These are phyloP conservation scores for Naematelia aurantialba DNA, from an alignment of 768 basidiomycete genomes.

Conservation along the genomic window DNA sequence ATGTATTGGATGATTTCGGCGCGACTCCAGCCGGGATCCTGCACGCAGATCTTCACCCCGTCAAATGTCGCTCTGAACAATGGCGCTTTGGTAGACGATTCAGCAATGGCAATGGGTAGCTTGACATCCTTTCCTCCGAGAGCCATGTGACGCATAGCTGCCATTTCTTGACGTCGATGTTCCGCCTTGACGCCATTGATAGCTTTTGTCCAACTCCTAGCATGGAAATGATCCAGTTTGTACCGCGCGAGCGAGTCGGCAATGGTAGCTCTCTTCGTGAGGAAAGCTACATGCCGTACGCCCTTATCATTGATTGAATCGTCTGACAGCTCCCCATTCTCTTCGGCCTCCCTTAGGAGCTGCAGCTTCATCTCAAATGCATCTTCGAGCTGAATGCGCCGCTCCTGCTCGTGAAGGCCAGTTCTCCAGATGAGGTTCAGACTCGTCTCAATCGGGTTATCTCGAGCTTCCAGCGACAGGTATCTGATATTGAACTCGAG, in stretches of 20 bases:
- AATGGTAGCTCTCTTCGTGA: slow-evolving; percentile 54
- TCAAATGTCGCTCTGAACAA: slow-evolving; percentile 66
- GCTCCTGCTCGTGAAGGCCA: slow-evolving; percentile 67
- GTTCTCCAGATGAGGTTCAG: slow-evolving; percentile 70
- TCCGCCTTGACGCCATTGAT: slow-evolving; percentile 55
- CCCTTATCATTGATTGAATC: neutral
- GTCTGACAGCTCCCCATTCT: slow-evolving; percentile 4
- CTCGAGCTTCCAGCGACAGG: slow-evolving; percentile 71
- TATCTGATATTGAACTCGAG: slow-evolving; percentile 61
- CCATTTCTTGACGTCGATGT: slow-evolving; percentile 58
- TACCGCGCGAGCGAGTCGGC: slow-evolving; percentile 67
- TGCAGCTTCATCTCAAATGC: slow-evolving; percentile 78
- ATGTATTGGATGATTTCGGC: slow-evolving; percentile 53
- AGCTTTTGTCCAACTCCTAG: slow-evolving; percentile 68
- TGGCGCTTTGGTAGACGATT: slow-evolving; percentile 56
- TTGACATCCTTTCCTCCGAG: slow-evolving; percentile 19
- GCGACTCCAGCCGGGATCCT: slow-evolving; percentile 61
- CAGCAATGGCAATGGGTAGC: slow-evolving; percentile 50
- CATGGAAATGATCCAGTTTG: slow-evolving; percentile 66
- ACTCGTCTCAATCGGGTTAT: slow-evolving; percentile 76
- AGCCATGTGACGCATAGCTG: slow-evolving; percentile 55
- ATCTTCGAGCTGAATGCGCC: slow-evolving; percentile 69
- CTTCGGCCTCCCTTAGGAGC: slow-evolving; percentile 49
- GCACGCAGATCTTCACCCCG: slow-evolving; percentile 59
- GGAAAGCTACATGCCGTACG: neutral